Base-by-base conservation (phyloP, 2,329 filamentous ascomycete genomes). In the Fusarium citri region DNA sequence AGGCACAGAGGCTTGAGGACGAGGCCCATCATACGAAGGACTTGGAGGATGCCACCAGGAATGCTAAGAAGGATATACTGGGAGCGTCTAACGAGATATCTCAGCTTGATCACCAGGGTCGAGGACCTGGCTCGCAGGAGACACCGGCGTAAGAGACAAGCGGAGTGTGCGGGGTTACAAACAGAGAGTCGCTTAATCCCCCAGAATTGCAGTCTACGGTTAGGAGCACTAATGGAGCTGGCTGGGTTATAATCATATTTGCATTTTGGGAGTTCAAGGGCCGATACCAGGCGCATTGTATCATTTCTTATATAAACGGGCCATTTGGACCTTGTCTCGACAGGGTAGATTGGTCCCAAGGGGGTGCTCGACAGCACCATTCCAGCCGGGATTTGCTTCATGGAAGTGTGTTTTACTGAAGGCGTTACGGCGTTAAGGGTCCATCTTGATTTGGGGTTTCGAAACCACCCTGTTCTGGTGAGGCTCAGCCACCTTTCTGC, bases 1-100 rank as follows among this genome's bases (percentile, higher is more conserved):
- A 87, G 71, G 85, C 84, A 2, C 82, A 87, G 70, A 78, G 85
- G 60, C 77, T 86, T 23, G 85, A 85, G 57, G 85, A 86, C 51
- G 84, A 85, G 65, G 83, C 80, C 48, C 79, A 76, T 23, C 69
- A 72, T 56, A 76, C 71, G 8, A 77, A 75, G 60, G 65, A 57
- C 46, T 56, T 76, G 67, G 76, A 77, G 59, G 69, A 68, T 10
- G 74, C 61, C 30, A 61, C 65, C 51, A 66, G 71, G 51, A 68
- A 60, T 37, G 69, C 74, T 61, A 68, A 72, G 41, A 71, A 72
- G 42, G 71, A 75, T 18, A 53, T 59, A 18, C 25, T 54, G 43
- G 45, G 54, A 42, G 48, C 57, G 49, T 65, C 63, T 16, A 48
- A 71, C 40, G 62, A 71, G 55, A 31, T 61, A 43, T 70, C 55